Evolutionary conservation across 371 early-diverging fungal species (phyloP).

Genomic region (Sporodiniella umbellata): DNA sequence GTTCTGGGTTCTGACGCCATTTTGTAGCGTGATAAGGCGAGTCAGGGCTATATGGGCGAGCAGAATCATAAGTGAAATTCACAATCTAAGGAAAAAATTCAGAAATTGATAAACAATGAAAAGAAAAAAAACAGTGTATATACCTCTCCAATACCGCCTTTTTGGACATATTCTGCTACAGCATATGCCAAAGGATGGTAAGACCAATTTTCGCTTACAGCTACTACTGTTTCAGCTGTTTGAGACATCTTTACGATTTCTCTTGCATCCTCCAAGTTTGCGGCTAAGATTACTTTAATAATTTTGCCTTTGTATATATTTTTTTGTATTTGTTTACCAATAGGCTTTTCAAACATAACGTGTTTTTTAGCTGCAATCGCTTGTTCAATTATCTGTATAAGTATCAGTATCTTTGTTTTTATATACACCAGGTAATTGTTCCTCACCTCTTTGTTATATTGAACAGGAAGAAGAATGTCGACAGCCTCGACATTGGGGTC

Average conservation of each 20-base stretch:
- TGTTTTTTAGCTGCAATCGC: constrained; percentile 44
- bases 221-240: constrained; percentile 35
- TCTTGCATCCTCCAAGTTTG: constrained; percentile 39
- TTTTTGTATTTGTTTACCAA: constrained; percentile 23
- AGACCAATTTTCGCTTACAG: constrained; percentile 47
- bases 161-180: constrained; percentile 32
- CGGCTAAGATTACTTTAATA: too few relatives aligned
- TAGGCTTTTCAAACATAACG: constrained; percentile 49
- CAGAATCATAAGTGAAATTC: constrained; percentile 44
- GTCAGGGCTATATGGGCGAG: constrained; percentile 39
- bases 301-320: too few relatives aligned
- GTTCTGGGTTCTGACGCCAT: constrained; percentile 49
- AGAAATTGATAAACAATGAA: too few relatives aligned
- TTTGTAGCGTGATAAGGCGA: constrained; percentile 40
- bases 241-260: constrained; percentile 33
- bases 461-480: constrained; percentile 38
- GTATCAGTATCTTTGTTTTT: neutral
- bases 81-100: too few relatives aligned
- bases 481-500: constrained; percentile 41
- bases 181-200: constrained; percentile 35
- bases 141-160: constrained; percentile 46
- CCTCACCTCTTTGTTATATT: constrained; percentile 41
- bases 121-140: too few relatives aligned
- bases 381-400: constrained; percentile 35
- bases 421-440: neutral